These are phyloP conservation scores for Fusarium sp. DNA, from an alignment of 2,329 filamentous ascomycete genomes.

Conservation along the genomic window DNA sequence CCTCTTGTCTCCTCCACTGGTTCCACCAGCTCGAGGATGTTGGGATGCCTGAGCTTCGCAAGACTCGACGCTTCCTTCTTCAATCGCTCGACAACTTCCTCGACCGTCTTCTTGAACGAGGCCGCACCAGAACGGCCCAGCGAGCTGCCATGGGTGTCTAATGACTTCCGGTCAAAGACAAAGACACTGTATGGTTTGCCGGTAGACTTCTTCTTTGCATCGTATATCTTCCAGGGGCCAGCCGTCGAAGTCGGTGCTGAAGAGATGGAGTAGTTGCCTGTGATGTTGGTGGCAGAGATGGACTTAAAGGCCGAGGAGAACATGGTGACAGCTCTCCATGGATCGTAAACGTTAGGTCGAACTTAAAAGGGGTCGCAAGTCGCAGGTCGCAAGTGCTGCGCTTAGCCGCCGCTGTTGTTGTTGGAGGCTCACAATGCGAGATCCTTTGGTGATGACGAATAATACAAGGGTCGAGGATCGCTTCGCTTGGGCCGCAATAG, in stretches of 20 bases:
- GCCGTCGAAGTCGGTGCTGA: constrained; percentile 79
- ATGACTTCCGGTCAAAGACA: constrained; percentile 88
- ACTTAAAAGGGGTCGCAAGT: background rate
- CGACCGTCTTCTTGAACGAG: constrained; percentile 81
- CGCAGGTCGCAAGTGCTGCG: background rate
- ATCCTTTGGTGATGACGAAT: background rate
- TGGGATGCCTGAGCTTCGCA: constrained; percentile 89
- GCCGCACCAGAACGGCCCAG: constrained; percentile 61
- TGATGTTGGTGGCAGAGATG: constrained; percentile 89
- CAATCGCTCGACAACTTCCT: constrained; percentile 90
- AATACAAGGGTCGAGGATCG: constrained; percentile 11
- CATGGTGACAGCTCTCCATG: constrained; percentile 64
- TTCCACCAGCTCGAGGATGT: constrained; percentile 90
- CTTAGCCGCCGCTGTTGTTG: background rate
- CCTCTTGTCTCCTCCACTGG: constrained; percentile 93
- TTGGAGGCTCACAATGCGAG: background rate
- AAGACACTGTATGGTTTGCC: constrained; percentile 91
- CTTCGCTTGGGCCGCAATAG: constrained; percentile 15
- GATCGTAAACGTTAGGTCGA: constrained; percentile 43
- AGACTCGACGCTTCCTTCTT: constrained; percentile 92
- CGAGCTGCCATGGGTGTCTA: constrained; percentile 68
- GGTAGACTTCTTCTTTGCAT: constrained; percentile 95
- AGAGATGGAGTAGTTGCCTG: constrained; percentile 87
- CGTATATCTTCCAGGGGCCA: constrained; percentile 97
- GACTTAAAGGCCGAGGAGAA: constrained; percentile 95